phyloP scores from a whole-genome alignment of 345 rosid species.

The Camelina neglecta region DNA sequence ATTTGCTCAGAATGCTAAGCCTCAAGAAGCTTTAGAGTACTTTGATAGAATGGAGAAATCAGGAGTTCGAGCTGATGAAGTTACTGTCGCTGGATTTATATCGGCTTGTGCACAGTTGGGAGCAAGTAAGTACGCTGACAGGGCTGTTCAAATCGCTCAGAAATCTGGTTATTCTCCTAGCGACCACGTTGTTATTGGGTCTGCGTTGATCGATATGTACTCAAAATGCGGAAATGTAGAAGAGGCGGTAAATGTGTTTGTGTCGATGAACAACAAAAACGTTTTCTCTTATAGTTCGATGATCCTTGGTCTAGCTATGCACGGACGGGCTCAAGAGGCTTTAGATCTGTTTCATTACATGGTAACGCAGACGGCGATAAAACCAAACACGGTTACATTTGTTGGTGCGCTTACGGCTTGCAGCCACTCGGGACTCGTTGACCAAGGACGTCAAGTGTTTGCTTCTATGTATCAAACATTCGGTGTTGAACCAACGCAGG shows the following conservation, averaged over 20 bases:
- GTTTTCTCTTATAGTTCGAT: slow-evolving; percentile 82
- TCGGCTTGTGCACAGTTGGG: slow-evolving; percentile 89
- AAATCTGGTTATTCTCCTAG: slow-evolving; percentile 47
- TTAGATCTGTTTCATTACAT: slow-evolving; percentile 64
- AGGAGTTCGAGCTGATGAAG: slow-evolving; percentile 58
- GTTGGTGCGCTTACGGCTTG: slow-evolving; percentile 83
- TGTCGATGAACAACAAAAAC: slow-evolving; percentile 59
- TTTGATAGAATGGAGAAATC: slow-evolving; percentile 67
- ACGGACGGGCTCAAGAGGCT: slow-evolving; percentile 72
- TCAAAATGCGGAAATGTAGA: slow-evolving; percentile 79
- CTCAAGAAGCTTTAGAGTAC: slow-evolving; percentile 62
- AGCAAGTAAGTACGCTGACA: slow-evolving; percentile 56
- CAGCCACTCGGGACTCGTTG: slow-evolving; percentile 66
- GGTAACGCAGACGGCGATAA: slow-evolving; percentile 52
- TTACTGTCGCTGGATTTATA: slow-evolving; percentile 64
- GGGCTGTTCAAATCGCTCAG: slow-evolving; percentile 52
- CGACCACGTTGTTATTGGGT: slow-evolving; percentile 64
- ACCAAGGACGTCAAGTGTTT: slow-evolving; percentile 63
- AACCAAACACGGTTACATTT: slow-evolving; percentile 77
- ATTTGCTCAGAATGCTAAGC: slow-evolving; percentile 71
- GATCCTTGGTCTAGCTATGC: slow-evolving; percentile 81
- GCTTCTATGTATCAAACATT: slow-evolving; percentile 61
- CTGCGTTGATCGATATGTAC: slow-evolving; percentile 83
- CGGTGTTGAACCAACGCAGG: slow-evolving; percentile 60
- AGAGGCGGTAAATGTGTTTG: slow-evolving; percentile 64